Percentiles rank a stretch among this genome's conserved stretches.
Evolutionary conservation across 345 rosid genomes (phyloP).

Genomic region (Salix suchowensis): DNA sequence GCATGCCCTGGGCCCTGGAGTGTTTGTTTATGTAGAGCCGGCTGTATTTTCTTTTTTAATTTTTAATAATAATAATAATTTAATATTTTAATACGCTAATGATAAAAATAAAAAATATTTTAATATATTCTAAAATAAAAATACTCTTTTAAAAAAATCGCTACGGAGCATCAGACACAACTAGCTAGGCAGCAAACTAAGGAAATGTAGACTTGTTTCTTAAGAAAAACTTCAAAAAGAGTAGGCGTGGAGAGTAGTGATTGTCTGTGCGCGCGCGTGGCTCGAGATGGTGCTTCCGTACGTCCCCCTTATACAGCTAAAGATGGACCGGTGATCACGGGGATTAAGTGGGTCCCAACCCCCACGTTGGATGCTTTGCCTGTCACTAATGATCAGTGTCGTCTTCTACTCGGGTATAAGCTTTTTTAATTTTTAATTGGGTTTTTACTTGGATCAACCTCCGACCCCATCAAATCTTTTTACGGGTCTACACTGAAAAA

Average conservation of each 20-base stretch:
- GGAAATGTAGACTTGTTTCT: not conserved
- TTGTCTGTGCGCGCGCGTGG: slow-evolving; percentile 40
- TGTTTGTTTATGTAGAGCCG: not conserved
- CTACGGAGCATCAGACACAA: no score
- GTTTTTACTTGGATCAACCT: slow-evolving; percentile 8
- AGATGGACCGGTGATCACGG: slow-evolving; percentile 39
- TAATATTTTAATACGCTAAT: no score
- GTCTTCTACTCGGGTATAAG: not conserved
- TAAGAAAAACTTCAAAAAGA: not conserved
- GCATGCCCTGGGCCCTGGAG: not conserved
- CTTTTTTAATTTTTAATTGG: not conserved
- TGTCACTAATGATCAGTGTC: not conserved
- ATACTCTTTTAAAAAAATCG: no score
- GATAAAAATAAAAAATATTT: no score
- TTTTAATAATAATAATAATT: no score
- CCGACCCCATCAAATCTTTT: slow-evolving; percentile 21
- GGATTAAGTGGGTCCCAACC: slow-evolving; percentile 24
- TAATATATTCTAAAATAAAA: no score
- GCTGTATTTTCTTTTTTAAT: no score
- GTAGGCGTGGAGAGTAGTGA: slow-evolving; percentile 17
- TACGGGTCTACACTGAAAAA: slow-evolving; percentile 10
- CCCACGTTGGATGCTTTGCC: slow-evolving; percentile 24
- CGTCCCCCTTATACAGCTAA: slow-evolving; percentile 27
- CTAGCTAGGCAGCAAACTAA: not conserved
- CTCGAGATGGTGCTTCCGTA: slow-evolving; percentile 37